Evolutionary conservation across 2,329 filamentous ascomycete species (phyloP), one percentile per base, ranked within the genome.

Genomic region (Pseudogymnoascus sp.): DNA sequence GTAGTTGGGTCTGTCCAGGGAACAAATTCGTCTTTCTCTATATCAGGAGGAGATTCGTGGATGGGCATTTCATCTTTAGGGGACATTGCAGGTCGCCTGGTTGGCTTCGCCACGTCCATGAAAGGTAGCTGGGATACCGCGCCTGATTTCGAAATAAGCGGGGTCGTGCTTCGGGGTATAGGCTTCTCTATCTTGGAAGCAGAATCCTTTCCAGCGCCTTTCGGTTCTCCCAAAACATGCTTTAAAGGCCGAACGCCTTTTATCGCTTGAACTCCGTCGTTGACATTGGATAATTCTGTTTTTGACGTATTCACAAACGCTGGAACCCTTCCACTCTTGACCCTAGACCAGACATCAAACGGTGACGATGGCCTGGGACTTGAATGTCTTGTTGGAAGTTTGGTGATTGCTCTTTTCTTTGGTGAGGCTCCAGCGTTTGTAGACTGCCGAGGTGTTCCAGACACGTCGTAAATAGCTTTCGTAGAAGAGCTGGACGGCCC

Each of bases 1-100:
- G 84, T 89, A 7, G 74, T 69, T 0, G 87, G 86, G 68, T 91
- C 83, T 1, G 76, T 78, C 88, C 88, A 91, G 14, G 74, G 64
- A 0, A 84, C 71, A 0, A 75, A 72, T 6, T 72, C 69, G 33
- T 71, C 71, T n/a, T 71, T 70, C 59, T 77, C 77, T 16, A 14
- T 42, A 26, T 14, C 29, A 6, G 37, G 8, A 6, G 33, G 26
- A 5, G 63, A 7, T 59, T 21, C 24, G 13, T 4, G n/a, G 13
- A 29, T 40, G 4, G 35, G 16, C 1, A 40, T 29, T 16, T 64
- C 6, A 35, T 64, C 35, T 66, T 66, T 2, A 31, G 31, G 44
- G 62, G 40, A 21, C 50, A 61, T 38, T 67, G 50, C 10, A n/a
- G 13, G 14, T 19, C 21, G 44, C 14, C 44, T 50, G 16, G 59